A percentile compares a stretch with the other conserved stretches of the same genome.
These are phyloP conservation scores for Phytophthora citrophthora DNA, from an alignment of 352 stramenopile species.

Conservation along the genomic window DNA sequence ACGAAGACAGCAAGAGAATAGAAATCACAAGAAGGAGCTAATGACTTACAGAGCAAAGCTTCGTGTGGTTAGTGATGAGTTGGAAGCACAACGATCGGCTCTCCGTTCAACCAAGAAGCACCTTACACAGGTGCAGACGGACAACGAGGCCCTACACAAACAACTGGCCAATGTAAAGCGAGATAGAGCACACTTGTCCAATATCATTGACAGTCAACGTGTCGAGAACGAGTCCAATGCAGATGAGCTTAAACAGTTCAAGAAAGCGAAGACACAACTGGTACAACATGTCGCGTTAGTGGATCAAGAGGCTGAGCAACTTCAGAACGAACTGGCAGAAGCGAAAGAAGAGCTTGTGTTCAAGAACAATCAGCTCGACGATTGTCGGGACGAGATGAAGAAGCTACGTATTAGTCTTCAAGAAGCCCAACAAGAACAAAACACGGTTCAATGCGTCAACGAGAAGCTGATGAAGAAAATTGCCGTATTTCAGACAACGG, in stretches of 20 bases:
- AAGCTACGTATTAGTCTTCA: slow-evolving; percentile 20
- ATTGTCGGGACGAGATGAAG: slow-evolving; percentile 31
- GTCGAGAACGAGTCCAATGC: slow-evolving; percentile 25
- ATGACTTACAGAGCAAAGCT: slow-evolving; percentile 28
- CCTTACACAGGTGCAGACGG: slow-evolving; percentile 24
- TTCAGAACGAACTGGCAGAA: slow-evolving; percentile 36
- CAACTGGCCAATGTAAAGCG: slow-evolving; percentile 43
- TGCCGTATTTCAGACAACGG: slow-evolving; percentile 8
- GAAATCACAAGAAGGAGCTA: slow-evolving; percentile 40
- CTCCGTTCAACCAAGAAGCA: slow-evolving; percentile 51
- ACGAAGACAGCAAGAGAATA: slow-evolving; percentile 26
- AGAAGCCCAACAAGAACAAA: slow-evolving; percentile 19
- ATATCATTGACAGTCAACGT: slow-evolving; percentile 53
- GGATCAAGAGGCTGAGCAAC: slow-evolving; percentile 21
- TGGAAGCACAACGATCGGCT: slow-evolving; percentile 44
- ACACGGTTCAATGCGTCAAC: slow-evolving; percentile 7
- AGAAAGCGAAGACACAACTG: slow-evolving; percentile 32
- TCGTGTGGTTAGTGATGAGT: slow-evolving; percentile 30
- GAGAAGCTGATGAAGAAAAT: slow-evolving; percentile 30
- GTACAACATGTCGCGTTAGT: slow-evolving; percentile 13
- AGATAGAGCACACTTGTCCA: slow-evolving; percentile 48
- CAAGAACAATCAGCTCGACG: slow-evolving; percentile 40
- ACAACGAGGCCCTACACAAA: slow-evolving; percentile 47
- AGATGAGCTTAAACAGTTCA: slow-evolving; percentile 31
- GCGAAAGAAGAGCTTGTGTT: slow-evolving; percentile 44